phyloP scores from a whole-genome alignment of 2,329 filamentous ascomycete species.

The Rhynchosporium graminicola region DNA sequence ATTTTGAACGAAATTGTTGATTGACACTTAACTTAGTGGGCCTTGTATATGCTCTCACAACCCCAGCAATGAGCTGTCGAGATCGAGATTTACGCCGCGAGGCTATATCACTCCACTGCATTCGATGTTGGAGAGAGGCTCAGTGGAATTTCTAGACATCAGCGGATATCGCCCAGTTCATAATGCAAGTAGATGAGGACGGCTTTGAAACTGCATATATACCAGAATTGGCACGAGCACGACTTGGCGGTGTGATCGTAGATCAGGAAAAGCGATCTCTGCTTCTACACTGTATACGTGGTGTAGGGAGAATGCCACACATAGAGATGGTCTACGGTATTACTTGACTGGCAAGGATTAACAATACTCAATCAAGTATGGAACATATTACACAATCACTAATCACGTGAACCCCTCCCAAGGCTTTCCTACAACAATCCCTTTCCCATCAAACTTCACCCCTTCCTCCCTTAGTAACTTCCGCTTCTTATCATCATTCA shows the following conservation, averaged over 20 bases:
- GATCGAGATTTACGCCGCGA: slow-evolving; percentile 30
- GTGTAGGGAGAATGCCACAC: slow-evolving; percentile 15
- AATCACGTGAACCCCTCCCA: slow-evolving; percentile 33
- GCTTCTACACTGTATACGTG: slow-evolving; percentile 24
- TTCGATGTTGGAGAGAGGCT: slow-evolving; percentile 28
- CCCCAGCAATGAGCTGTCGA: slow-evolving; percentile 29
- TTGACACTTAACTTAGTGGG: slow-evolving; percentile 1
- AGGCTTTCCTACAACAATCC: slow-evolving; percentile 55
- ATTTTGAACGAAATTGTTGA: background rate
- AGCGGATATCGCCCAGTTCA: slow-evolving; percentile 28
- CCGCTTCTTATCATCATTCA: slow-evolving; percentile 63
- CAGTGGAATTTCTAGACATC: slow-evolving; percentile 24
- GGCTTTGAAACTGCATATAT: slow-evolving; percentile 29
- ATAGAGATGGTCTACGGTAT: slow-evolving; percentile 1
- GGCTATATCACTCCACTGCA: slow-evolving; percentile 27
- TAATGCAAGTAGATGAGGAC: slow-evolving; percentile 35
- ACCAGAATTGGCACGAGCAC: slow-evolving; percentile 28
- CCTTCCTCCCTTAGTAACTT: slow-evolving; percentile 62
- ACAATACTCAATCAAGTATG: background rate
- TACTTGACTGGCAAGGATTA: background rate
- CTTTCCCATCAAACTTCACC: slow-evolving; percentile 61
- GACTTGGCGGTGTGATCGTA: slow-evolving; percentile 22
- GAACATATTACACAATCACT: no score
- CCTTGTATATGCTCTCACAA: slow-evolving; percentile 30
- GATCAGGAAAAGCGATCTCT: slow-evolving; percentile 19